phyloP scores from a whole-genome alignment of 495 filamentous ascomycete genomes.

The Penicillium longicatenatum region DNA sequence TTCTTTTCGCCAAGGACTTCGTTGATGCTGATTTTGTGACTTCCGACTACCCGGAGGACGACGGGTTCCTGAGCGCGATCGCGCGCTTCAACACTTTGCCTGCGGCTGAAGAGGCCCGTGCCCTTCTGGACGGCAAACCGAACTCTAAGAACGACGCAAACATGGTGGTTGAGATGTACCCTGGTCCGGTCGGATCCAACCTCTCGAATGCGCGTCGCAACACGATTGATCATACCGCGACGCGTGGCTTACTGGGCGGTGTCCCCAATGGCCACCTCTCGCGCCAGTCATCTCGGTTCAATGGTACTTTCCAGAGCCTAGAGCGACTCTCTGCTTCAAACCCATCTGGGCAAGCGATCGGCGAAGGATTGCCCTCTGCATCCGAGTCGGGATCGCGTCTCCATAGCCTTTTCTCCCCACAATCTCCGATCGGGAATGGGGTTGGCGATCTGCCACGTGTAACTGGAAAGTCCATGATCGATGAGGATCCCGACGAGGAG shows the following conservation, averaged over 20 bases:
- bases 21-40: conserved; percentile 71
- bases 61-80: conserved; percentile 72
- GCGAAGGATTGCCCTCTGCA: conserved; percentile 55
- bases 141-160: conserved; percentile 73
- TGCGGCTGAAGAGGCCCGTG: conserved; percentile 76
- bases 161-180: conserved; percentile 76
- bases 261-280: conserved; percentile 57
- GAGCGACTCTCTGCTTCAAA: conserved; percentile 71
- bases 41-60: conserved; percentile 65
- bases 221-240: conserved; percentile 60
- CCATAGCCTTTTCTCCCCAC: conserved; percentile 77
- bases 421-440: conserved; percentile 79
- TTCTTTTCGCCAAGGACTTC: conserved; percentile 83
- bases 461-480: conserved; percentile 82
- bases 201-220: conserved; percentile 53
- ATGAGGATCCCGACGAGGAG: conserved; percentile 83
- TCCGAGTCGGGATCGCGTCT: conserved; percentile 64
- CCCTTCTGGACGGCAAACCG: conserved; percentile 76
- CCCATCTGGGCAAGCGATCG: conserved; percentile 54
- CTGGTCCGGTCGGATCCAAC: conserved; percentile 42
- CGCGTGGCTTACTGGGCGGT: conserved; percentile 52
- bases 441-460: conserved; percentile 68
- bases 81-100: conserved; percentile 70
- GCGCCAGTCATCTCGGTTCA: conserved; percentile 76
- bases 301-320: conserved; percentile 71